phyloP scores from a whole-genome alignment of 2,329 filamentous ascomycete genomes.

The Pyrenophora graminea region DNA sequence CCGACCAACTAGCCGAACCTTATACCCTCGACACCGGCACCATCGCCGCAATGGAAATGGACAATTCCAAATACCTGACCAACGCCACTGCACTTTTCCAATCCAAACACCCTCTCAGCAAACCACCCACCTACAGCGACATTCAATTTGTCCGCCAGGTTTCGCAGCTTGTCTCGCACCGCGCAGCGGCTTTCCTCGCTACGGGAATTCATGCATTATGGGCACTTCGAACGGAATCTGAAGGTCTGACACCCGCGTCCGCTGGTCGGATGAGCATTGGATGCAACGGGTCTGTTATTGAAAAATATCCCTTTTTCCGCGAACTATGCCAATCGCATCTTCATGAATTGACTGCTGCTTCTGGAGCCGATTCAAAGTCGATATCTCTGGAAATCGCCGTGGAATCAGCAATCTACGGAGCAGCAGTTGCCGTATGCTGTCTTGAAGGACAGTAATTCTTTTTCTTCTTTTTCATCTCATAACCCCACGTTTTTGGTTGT shows the following conservation, averaged over 20 bases:
- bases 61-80: constrained; percentile 46
- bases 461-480: constrained; percentile 13
- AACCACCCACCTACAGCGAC: constrained; percentile 53
- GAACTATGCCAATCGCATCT: constrained; percentile 66
- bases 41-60: constrained; percentile 61
- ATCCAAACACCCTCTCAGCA: constrained; percentile 55
- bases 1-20: constrained; percentile 58
- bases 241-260: constrained; percentile 47
- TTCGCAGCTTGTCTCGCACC: constrained; percentile 59
- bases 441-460: constrained; percentile 35
- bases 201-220: constrained; percentile 67
- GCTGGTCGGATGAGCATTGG: constrained; percentile 59
- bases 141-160: constrained; percentile 60
- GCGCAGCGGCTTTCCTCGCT: constrained; percentile 66
- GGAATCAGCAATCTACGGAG: constrained; percentile 76
- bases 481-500: constrained; percentile 1
- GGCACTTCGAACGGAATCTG: constrained; percentile 57
- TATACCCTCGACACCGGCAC: constrained; percentile 65
- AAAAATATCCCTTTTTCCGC: constrained; percentile 74
- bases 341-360: constrained; percentile 58
- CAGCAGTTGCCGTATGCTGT: constrained; percentile 66
- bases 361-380: constrained; percentile 46
- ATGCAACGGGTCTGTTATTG: constrained; percentile 79
- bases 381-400: constrained; percentile 70
- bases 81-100: constrained; percentile 54